Percentiles rank a stretch among this genome's conserved stretches.
phyloP scores from a whole-genome alignment of 2,329 filamentous ascomycete species.

The Purpureocillium lavendulum region DNA sequence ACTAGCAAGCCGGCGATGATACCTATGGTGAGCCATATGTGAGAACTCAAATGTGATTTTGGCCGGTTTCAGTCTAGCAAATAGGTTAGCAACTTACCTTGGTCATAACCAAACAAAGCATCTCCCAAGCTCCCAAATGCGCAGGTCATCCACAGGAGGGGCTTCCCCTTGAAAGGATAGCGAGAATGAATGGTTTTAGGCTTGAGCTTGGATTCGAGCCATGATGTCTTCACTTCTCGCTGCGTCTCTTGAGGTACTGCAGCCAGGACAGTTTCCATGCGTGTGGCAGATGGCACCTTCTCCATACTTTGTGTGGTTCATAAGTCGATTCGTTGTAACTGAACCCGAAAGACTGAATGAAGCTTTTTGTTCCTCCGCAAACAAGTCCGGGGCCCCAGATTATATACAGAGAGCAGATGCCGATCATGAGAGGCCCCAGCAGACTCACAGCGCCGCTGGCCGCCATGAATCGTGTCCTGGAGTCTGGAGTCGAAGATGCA shows the following conservation, averaged over 20 bases:
- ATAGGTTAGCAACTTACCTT: too few species aligned
- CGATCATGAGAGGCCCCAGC: background rate
- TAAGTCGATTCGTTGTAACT: too few species aligned
- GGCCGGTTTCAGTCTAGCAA: too few species aligned
- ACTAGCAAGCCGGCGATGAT: constrained; percentile 9
- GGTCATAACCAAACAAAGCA: constrained; percentile 9
- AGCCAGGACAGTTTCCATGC: too few species aligned
- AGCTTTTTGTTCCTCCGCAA: too few species aligned
- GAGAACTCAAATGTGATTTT: background rate
- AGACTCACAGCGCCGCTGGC: background rate
- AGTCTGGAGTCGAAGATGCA: too few species aligned
- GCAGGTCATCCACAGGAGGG: constrained; percentile 8
- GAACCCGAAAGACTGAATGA: too few species aligned
- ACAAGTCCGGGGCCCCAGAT: background rate
- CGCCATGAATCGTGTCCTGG: too few species aligned
- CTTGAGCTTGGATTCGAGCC: constrained; percentile 6
- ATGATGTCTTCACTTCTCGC: background rate
- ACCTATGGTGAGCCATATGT: constrained; percentile 1
- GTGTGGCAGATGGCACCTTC: too few species aligned
- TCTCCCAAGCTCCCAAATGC: constrained; percentile 9
- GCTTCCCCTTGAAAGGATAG: constrained; percentile 8
- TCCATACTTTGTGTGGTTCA: too few species aligned
- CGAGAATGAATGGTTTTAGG: constrained; percentile 3
- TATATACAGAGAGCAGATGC: background rate
- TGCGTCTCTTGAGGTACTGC: background rate